These are phyloP conservation scores for Dendrocalamus sinicus DNA, from an alignment of 176 grass and related monocot genomes.

Conservation along the genomic window DNA sequence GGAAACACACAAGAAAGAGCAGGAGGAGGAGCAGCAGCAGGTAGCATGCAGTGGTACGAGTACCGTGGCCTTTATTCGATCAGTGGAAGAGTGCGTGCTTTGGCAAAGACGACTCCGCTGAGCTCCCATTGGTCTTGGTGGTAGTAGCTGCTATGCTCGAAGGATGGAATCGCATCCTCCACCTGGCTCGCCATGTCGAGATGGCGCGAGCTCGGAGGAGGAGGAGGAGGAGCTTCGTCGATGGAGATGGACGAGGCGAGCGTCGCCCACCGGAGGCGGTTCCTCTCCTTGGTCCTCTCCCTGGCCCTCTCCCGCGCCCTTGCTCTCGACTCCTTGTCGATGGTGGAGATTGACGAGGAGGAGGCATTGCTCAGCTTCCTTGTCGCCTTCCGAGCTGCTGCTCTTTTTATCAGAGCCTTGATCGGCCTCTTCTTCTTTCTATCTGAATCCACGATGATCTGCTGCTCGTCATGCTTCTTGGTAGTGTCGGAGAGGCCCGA, in stretches of 20 bases:
- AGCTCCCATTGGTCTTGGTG: conserved; percentile 53
- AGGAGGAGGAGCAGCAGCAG: not conserved
- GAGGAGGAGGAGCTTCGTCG: not conserved
- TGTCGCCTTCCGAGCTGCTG: conserved; percentile 13
- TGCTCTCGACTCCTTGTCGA: conserved; percentile 53
- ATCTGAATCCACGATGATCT: not conserved
- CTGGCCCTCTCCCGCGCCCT: conserved; percentile 66
- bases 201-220: not conserved
- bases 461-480: not conserved
- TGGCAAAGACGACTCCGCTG: conserved; percentile 29
- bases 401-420: conserved; percentile 25
- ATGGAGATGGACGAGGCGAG: conserved; percentile 35
- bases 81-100: conserved; percentile 30
- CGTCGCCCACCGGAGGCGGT: conserved; percentile 33
- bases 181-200: not conserved
- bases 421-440: conserved; percentile 12
- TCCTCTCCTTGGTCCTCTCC: conserved; percentile 64
- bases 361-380: conserved; percentile 19
- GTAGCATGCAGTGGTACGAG: not conserved
- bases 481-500: conserved; percentile 39
- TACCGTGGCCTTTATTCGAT: conserved; percentile 1
- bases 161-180: not conserved
- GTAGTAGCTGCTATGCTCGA: conserved; percentile 24
- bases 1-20: conserved; percentile 3
- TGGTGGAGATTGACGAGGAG: not conserved